A percentile compares a stretch with the other conserved stretches of the same genome.
Evolutionary conservation across 2,329 filamentous ascomycete species (phyloP).

Genomic region (Xylariaceae sp.): DNA sequence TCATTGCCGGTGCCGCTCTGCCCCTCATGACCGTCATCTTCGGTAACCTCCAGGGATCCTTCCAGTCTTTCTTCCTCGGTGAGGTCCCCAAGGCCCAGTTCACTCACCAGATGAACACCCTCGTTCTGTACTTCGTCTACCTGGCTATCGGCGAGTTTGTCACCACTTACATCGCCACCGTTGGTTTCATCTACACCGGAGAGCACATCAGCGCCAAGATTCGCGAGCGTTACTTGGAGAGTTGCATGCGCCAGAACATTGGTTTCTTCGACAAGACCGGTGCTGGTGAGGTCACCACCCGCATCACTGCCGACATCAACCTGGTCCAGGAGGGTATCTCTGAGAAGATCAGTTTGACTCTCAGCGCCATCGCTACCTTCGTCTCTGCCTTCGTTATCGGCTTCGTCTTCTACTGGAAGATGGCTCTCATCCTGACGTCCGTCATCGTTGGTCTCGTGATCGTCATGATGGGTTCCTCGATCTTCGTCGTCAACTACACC

Average conservation of each 20-base stretch:
- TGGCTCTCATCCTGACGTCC: slow-evolving; percentile 80
- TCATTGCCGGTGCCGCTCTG: slow-evolving; percentile 67
- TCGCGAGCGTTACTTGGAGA: slow-evolving; percentile 75
- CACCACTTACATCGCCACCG: slow-evolving; percentile 71
- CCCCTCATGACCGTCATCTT: slow-evolving; percentile 81
- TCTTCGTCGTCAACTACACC: slow-evolving; percentile 74
- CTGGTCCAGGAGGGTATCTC: slow-evolving; percentile 90
- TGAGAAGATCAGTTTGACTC: slow-evolving; percentile 75
- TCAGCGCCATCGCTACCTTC: slow-evolving; percentile 75
- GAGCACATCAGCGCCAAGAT: slow-evolving; percentile 76
- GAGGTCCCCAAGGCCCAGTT: slow-evolving; percentile 50
- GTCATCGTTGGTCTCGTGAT: slow-evolving; percentile 75
- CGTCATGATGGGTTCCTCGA: slow-evolving; percentile 68
- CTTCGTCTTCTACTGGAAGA: slow-evolving; percentile 87
- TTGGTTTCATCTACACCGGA: slow-evolving; percentile 84
- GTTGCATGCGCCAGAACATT: slow-evolving; percentile 83
- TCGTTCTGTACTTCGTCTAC: slow-evolving; percentile 81
- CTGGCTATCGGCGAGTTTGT: slow-evolving; percentile 76
- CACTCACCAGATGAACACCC: slow-evolving; percentile 50
- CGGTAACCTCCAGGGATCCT: slow-evolving; percentile 67
- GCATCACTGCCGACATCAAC: slow-evolving; percentile 91
- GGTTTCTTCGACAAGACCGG: slow-evolving; percentile 91
- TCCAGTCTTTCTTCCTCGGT: slow-evolving; percentile 57
- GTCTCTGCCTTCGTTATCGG: slow-evolving; percentile 84
- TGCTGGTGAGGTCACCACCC: slow-evolving; percentile 86